These are phyloP conservation scores for Mortierella antarctica DNA, from an alignment of 192 early-diverging fungal species.

Conservation along the genomic window DNA sequence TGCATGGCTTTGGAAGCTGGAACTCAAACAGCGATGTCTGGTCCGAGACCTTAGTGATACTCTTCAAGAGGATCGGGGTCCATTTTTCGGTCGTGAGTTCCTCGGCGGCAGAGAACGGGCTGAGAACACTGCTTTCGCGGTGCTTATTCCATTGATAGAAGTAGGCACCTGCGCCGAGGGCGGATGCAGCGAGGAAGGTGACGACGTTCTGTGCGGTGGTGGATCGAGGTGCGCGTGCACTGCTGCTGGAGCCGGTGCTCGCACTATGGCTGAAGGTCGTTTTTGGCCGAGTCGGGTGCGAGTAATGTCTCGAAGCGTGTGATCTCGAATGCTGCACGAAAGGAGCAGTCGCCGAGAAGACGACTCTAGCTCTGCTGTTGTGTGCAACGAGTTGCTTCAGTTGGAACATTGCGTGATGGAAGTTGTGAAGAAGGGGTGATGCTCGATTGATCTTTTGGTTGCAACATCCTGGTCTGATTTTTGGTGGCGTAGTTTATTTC, in stretches of 20 bases:
- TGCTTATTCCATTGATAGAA: conserved; percentile 36
- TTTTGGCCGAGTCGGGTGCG: conserved; percentile 8
- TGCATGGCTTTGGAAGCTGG: conserved; percentile 57
- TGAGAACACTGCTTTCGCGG: conserved; percentile 1
- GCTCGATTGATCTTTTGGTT: too few species aligned
- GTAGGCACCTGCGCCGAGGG: conserved; percentile 18
- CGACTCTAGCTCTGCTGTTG: not conserved
- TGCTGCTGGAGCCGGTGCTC: not conserved
- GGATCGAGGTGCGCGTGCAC: conserved; percentile 25
- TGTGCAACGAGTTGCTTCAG: not conserved
- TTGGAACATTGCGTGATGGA: conserved; percentile 3
- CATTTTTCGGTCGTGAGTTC: conserved; percentile 58
- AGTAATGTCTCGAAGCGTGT: conserved; percentile 1
- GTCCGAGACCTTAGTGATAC: conserved; percentile 57
- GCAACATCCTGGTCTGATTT: too few species aligned
- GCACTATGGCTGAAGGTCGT: conserved; percentile 12
- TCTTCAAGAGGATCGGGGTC: conserved; percentile 60
- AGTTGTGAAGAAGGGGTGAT: too few species aligned
- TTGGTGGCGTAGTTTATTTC: not conserved
- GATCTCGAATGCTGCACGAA: not conserved
- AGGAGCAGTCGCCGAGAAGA: not conserved
- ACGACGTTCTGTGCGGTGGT: conserved; percentile 15
- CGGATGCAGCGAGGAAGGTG: conserved; percentile 24
- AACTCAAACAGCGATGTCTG: conserved; percentile 71
- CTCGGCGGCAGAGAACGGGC: conserved; percentile 4